Percentiles rank a stretch among this genome's conserved stretches.
Conservation (phyloP, 2,329 filamentous ascomycete species). For the Pseudonectria buxi region DNA sequence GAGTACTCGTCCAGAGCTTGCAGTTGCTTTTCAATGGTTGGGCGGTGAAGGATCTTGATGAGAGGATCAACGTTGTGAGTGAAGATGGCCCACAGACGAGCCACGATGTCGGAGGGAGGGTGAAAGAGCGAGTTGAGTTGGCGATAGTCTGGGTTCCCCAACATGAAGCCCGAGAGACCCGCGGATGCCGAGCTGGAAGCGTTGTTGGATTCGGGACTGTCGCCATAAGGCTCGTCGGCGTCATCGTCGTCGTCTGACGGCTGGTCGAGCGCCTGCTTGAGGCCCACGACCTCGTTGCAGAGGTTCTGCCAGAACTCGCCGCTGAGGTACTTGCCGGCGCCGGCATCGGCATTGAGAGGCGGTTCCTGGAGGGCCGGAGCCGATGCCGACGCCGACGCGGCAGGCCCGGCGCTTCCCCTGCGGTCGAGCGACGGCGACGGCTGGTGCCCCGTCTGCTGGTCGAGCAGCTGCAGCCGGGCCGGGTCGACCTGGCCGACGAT, state of each 20-base stretch:
- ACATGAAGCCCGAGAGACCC: constrained; percentile 21
- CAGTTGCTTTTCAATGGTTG: constrained; percentile 27
- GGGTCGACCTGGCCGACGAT: constrained; percentile 39
- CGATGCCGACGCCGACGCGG: neutral
- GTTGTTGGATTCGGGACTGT: constrained; percentile 24
- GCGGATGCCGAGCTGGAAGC: constrained; percentile 9
- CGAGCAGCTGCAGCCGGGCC: constrained; percentile 19
- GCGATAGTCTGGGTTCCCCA: constrained; percentile 20
- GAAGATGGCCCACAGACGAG: constrained; percentile 29
- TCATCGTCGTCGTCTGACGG: constrained; percentile 34
- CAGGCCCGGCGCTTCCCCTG: neutral
- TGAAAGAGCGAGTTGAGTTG: constrained; percentile 21
- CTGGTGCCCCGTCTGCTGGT: constrained; percentile 6
- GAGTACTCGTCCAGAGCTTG: constrained; percentile 20
- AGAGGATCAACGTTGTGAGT: constrained; percentile 36
- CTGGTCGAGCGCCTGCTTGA: constrained; percentile 36
- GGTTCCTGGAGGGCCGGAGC: neutral
- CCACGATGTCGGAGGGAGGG: constrained; percentile 31
- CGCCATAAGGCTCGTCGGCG: constrained; percentile 25
- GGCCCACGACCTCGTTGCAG: constrained; percentile 37
- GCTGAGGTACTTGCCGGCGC: constrained; percentile 32
- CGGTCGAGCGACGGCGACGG: too few relatives aligned
- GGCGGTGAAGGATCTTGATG: constrained; percentile 39
- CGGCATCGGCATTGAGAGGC: constrained; percentile 5
- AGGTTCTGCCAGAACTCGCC: constrained; percentile 39